Base-by-base conservation (phyloP, 1,284 basidiomycete genomes). In the Trametes polyzona region DNA sequence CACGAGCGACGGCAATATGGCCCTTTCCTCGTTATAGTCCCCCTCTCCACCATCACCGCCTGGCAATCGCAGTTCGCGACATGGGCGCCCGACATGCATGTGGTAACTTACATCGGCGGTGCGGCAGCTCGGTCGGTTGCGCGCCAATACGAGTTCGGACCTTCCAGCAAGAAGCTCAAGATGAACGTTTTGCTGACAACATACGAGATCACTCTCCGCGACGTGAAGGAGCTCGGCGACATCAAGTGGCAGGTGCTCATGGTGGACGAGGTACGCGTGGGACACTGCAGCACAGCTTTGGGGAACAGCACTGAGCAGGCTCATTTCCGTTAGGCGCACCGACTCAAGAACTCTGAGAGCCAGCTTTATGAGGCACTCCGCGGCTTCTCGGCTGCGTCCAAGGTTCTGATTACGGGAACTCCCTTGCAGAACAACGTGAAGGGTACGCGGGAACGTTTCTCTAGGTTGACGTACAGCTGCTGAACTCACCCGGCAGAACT, bases 371-470 rank as follows among this genome's bases (percentile, higher is more conserved):
- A 99, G 70, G 95, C 95, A 5, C 79, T 99, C 52, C 83, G 87
- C 71, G 86, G 90, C 61, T 99, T 99, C 80, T 84, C 87, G 51
- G 90, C 93, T 40, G 91, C 90, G 2, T 95, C 92, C 51, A 96
- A 97, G 76, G 82, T 99, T 53, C 85, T 99, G 65, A 99, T 99
- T 74, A 99, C 97, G 0, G 97, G 97, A 30, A 99, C 97, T 3
- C 97, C 97, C 17, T 79, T 99, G 53, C 97, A 99, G 74, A 99
- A 99, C 80, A 99, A 98, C 71, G 96, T 99, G 69, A 97, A 96
- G 78, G 94, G 94, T 93, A 66, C 54, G 81, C 71, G 14, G 23
- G 14, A 40, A 29, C 17, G 30, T 37, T 51, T 42, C 26, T 57
- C 42, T 35, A 58, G 57, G 32, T 61, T 47, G n/a, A 50, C 43